phyloP scores from a whole-genome alignment of 1,139 yeast genomes.

The Ogataea hybrid region DNA sequence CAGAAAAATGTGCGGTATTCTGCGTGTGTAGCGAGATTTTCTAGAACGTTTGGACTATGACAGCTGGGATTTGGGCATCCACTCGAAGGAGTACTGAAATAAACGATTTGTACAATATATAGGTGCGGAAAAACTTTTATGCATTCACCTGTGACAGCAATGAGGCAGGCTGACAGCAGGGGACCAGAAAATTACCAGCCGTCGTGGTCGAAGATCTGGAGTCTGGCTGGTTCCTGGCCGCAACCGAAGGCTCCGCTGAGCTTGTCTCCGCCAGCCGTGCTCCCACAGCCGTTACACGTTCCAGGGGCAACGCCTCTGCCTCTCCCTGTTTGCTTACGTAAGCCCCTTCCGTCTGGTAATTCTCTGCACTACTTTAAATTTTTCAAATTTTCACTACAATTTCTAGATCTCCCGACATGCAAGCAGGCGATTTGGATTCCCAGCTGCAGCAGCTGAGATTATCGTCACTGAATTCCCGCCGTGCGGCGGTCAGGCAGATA shows the following conservation, averaged over 20 bases:
- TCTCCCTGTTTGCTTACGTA: background rate
- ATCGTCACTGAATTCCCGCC: conserved; percentile 22
- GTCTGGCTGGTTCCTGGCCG: too few species aligned
- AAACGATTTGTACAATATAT: background rate
- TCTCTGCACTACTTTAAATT: background rate
- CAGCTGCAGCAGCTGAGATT: conserved; percentile 19
- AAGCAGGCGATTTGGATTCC: conserved; percentile 16
- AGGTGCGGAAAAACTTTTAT: conserved; percentile 11
- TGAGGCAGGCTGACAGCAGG: background rate
- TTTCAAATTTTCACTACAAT: conserved; percentile 2
- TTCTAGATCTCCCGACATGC: conserved; percentile 3
- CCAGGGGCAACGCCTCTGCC: background rate
- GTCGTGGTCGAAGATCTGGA: too few species aligned
- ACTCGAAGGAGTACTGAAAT: background rate
- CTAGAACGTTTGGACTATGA: background rate
- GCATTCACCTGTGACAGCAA: conserved; percentile 7
- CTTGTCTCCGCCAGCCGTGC: background rate
- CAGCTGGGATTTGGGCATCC: background rate
- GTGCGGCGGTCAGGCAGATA: conserved; percentile 20
- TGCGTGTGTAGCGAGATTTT: too few species aligned
- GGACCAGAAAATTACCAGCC: too few species aligned
- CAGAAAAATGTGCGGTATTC: too few species aligned
- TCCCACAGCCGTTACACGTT: background rate
- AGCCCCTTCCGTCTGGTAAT: background rate
- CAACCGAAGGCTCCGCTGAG: background rate